Evolutionary conservation across 179 eudicot genomes (phyloP), one percentile per base, ranked within the genome.

Genomic region (Spergularia azorica): DNA sequence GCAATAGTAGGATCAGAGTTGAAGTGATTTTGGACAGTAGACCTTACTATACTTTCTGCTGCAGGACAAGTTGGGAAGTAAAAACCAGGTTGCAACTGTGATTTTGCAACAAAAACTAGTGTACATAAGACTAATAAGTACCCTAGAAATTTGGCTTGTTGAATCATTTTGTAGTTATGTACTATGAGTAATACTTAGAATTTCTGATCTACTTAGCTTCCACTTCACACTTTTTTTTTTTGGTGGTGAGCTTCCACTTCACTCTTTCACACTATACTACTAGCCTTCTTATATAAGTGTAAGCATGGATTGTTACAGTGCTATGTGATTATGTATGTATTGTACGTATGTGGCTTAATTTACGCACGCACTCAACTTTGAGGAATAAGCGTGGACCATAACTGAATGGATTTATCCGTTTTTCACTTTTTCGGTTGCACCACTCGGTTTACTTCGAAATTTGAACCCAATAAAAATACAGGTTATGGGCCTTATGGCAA

Each of bases 51-150:
- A 51, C 79, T 74, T 70, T 89, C 93, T 3, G 72, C 90, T 65
- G 76, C 80, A 0, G 93, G 89, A 62, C 95, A 89, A 65, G 88
- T 79, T 54, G 91, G 79, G 67, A 83, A 79, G 61, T 89, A 90
- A 56, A 78, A 90, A 15, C 80, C 84, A 12, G 73, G 72, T 62
- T 79, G 78, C 12, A 92, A 60, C 13, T 85, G 94, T 2, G 87
- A 87, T 79, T 82, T 55, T 65, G 15, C 70, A 65, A 16, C 7
- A 39, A 57, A 75, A 63, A n/a, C 16, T 8, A 64, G 55, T 65
- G 59, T 0, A 41, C 18, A 17, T 50, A 79, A 2, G 26, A 79
- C 63, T 26, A 26, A 26, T 54, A 61, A 15, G 17, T 70, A 71
- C 8, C 69, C 55, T 70, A 78, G 26, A 43, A 67, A 32, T 26